Evolutionary conservation across 2,329 filamentous ascomycete species (phyloP).

Genomic region (Penicillium sp.): DNA sequence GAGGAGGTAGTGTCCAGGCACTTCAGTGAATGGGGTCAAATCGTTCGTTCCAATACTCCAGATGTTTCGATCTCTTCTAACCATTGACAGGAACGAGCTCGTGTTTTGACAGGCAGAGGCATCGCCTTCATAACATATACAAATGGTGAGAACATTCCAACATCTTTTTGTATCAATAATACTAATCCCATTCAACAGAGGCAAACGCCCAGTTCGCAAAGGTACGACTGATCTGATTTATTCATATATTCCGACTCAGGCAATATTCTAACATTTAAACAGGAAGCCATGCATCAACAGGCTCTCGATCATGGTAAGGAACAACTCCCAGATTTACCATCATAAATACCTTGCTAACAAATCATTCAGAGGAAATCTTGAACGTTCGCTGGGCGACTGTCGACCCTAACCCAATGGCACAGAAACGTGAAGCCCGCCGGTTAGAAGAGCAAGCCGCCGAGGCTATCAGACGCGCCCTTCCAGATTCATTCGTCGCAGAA

Average conservation of each 20-base stretch:
- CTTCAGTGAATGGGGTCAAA: slow-evolving; percentile 94
- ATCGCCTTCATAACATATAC: slow-evolving; percentile 94
- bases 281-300: slow-evolving; percentile 93
- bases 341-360: not conserved
- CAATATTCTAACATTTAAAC: not conserved
- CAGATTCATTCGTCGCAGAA: slow-evolving; percentile 88
- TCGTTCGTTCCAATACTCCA: slow-evolving; percentile 42
- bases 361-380: slow-evolving; percentile 70
- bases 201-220: slow-evolving; percentile 89
- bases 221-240: not conserved
- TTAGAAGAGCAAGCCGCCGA: slow-evolving; percentile 97
- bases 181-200: slow-evolving; percentile 62
- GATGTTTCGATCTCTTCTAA: slow-evolving; percentile 38
- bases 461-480: slow-evolving; percentile 83
- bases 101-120: slow-evolving; percentile 84
- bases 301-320: slow-evolving; percentile 72
- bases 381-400: slow-evolving; percentile 98
- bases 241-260: not conserved
- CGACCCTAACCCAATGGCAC: slow-evolving; percentile 92
- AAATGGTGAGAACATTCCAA: slow-evolving; percentile 27
- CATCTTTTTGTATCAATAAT: not conserved
- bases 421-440: slow-evolving; percentile 83
- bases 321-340: not conserved
- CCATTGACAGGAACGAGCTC: slow-evolving; percentile 62
- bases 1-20: slow-evolving; percentile 94